Evolutionary conservation across 225 moss, liverwort and hornwort species (phyloP), one percentile per base, ranked within the genome.

Genomic region (Pseudisothecium myosuroides): DNA sequence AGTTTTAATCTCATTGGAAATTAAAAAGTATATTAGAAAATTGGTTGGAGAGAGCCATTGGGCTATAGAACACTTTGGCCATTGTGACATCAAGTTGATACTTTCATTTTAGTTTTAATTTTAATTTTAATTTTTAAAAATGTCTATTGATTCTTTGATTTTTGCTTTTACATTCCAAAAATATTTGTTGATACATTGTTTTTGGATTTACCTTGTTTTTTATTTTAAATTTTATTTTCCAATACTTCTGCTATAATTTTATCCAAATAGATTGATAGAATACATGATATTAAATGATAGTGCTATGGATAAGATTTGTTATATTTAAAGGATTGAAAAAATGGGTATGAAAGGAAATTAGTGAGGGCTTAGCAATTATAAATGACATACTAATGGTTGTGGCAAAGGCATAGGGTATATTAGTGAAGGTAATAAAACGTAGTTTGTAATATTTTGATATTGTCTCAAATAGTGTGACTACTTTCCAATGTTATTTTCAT

Each of bases 41-140:
- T 36, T 52, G 13, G 34, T 50, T 34, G 12, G 3, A 34, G 13
- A 31, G 2, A 32, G 7, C 2, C 31, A 52, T 76, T 0, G 1
- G 4, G 7, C 10, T 45, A 45, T 6, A 34, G 1, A 76, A 76
- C 2, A 50, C 9, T 76, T 34, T 5, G 1, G 7, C 14, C 2
- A 52, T 7, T 0, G 1, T 52, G 0, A 36, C 2, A 76, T 41
- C 1, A 3, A 37, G 1, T 0, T 6, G 5, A 34, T 36, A 4
- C 0, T 54, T 52, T 77, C 28, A n/a, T n/a, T n/a, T n/a, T n/a
- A n/a, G 2, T 28, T 73, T 64, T 63, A 24, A 4, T n/a, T 68
- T 39, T 39, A 7, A 39, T n/a, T 39, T n/a, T 68, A 2, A n/a
- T 1, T 67, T 20, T 19, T 6, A 12, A 36, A 36, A 66, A 36